Evolutionary conservation across 139 green algal genomes (phyloP).

Genomic region (Coccomyxa sp.): DNA sequence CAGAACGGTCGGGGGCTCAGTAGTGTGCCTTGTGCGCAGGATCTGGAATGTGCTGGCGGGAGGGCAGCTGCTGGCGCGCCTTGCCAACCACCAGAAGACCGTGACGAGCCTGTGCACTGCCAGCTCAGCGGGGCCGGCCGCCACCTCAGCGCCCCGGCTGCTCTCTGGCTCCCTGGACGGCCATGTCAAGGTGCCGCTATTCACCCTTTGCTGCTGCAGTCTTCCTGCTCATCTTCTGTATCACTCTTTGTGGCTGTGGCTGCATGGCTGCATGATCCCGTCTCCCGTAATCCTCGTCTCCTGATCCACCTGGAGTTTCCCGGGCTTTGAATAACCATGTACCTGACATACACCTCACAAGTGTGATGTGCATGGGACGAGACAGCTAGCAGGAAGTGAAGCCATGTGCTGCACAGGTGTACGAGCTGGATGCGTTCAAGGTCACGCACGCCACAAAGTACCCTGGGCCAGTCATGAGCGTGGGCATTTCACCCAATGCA

Average conservation of each 20-base stretch:
- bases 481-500: constrained; percentile 70
- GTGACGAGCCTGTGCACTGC: constrained; percentile 70
- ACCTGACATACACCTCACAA: too few species aligned
- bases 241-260: not conserved
- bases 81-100: constrained; percentile 94
- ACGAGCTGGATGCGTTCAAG: constrained; percentile 81
- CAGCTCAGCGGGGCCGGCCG: constrained; percentile 43
- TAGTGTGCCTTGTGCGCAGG: constrained; percentile 46
- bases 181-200: constrained; percentile 75
- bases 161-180: constrained; percentile 88
- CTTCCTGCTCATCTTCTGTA: not conserved
- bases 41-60: constrained; percentile 82
- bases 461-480: constrained; percentile 63
- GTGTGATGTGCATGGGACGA: too few species aligned
- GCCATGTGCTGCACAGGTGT: constrained; percentile 47
- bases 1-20: too few species aligned
- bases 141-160: constrained; percentile 62
- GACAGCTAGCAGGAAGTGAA: not conserved
- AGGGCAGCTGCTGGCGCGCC: constrained; percentile 60
- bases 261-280: not conserved
- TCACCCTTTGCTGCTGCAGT: not conserved
- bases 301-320: too few species aligned
- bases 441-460: constrained; percentile 76
- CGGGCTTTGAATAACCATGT: too few species aligned
- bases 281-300: too few species aligned